Base-by-base conservation (phyloP, 2,329 filamentous ascomycete species). In the Dryadomyces sulphureus region DNA sequence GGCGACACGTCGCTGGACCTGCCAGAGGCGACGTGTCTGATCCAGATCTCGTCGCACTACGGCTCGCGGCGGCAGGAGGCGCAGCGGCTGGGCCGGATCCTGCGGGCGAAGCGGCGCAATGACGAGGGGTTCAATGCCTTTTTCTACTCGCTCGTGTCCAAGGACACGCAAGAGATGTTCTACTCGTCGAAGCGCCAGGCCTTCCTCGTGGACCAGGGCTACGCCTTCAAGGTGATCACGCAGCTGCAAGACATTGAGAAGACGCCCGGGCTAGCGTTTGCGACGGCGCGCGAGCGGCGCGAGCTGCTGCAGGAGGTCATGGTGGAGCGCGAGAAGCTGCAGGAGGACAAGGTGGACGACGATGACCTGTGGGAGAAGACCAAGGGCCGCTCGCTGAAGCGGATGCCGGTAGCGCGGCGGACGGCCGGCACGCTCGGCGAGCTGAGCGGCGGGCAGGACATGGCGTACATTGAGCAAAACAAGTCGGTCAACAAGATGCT, bases 101-200 rank as follows among this genome's bases (percentile, higher is more conserved):
- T 98, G 3, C 77, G 92, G 64, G 92, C 92, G 14, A 98, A 98
- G 65, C 79, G 92, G 17, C 77, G 92, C 60, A 96, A 95, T 56
- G 92, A 98, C 55, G 92, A 96, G 61, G 92, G 92, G 7, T 98
- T 98, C 64, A 98, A 98, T 59, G 92, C 92, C 0, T 98, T 96
- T 63, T 98, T 98, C 68, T 98, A 98, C 65, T 94, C 87, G 0
- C 74, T 98, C 1, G 92, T 98, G 4, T 94, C 86, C 6, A 96
- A 96, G 61, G 92, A 98, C 59, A 98, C 92, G 0, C 82, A 89
- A 50, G 92, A 98, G 62, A 96, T 98, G 90, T 92, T 81, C 60
- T 98, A 94, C 62, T 95, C 90, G 0, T 89, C 88, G 4, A 96
- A 95, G 63, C 77, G 92, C 9, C 92, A 98, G 63, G 90, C 92